Percentiles rank a stretch among this genome's conserved stretches.
Evolutionary conservation across 2,329 filamentous ascomycete species (phyloP).

Genomic region (Hortaea sp.): DNA sequence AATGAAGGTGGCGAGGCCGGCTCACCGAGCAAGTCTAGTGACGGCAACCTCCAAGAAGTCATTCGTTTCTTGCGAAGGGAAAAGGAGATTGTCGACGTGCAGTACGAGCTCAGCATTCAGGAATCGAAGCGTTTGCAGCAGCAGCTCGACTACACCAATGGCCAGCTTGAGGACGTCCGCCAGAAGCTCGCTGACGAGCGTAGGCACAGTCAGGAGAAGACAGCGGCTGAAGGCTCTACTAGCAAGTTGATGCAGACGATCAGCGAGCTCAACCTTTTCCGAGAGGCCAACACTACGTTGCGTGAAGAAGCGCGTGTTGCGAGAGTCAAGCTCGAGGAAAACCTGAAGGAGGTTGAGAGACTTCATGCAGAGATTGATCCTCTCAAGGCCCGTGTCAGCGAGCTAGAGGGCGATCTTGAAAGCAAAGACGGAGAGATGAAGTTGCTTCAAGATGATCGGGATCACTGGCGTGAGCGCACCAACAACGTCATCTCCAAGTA

Average conservation of each 20-base stretch:
- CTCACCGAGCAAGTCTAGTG: conserved; percentile 42
- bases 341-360: conserved; percentile 63
- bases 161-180: conserved; percentile 78
- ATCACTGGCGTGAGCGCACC: conserved; percentile 90
- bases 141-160: conserved; percentile 76
- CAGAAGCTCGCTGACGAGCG: conserved; percentile 88
- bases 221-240: conserved; percentile 65
- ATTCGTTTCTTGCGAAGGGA: conserved; percentile 86
- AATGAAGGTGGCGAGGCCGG: conserved; percentile 35
- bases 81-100: conserved; percentile 97
- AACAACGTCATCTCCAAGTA: conserved; percentile 95
- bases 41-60: conserved; percentile 76
- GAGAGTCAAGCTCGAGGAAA: conserved; percentile 65
- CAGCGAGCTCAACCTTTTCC: conserved; percentile 89
- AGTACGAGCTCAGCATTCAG: conserved; percentile 79
- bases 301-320: conserved; percentile 76
- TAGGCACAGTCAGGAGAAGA: conserved; percentile 61
- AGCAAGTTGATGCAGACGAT: conserved; percentile 89
- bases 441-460: conserved; percentile 80
- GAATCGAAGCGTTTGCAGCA: conserved; percentile 83
- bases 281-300: conserved; percentile 85
- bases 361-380: conserved; percentile 69
- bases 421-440: conserved; percentile 82
- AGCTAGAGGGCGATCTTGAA: conserved; percentile 70
- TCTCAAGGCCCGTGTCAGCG: conserved; percentile 66